Percentiles rank a stretch among this genome's conserved stretches.
These are phyloP conservation scores for Coriolopsis trogii DNA, from an alignment of 1,284 basidiomycete species.

Conservation along the genomic window DNA sequence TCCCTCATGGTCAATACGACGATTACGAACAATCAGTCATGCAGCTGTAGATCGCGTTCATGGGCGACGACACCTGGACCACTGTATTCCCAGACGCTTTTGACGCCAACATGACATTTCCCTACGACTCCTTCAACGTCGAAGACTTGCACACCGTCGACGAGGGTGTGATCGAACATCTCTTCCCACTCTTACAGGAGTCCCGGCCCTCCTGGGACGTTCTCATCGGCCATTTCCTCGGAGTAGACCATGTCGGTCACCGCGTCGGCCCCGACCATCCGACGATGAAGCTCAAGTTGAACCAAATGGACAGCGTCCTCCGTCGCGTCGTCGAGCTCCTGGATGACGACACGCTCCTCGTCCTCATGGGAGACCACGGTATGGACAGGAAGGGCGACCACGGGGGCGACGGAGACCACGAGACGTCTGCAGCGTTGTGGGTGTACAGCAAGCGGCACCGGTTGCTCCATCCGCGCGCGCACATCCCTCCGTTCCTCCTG, in stretches of 20 bases:
- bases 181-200: slow-evolving; percentile 77
- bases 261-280: slow-evolving; percentile 89
- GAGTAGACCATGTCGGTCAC: slow-evolving; percentile 97
- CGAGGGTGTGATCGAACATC: slow-evolving; percentile 80
- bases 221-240: slow-evolving; percentile 93
- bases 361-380: slow-evolving; percentile 96
- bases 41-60: slow-evolving; percentile 65
- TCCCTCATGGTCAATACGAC: slow-evolving; percentile 6
- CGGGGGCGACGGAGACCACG: slow-evolving; percentile 88
- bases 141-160: slow-evolving; percentile 98
- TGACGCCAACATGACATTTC: slow-evolving; percentile 69
- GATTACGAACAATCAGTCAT: slow-evolving; percentile 18
- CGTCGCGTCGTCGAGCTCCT: slow-evolving; percentile 65
- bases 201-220: slow-evolving; percentile 74
- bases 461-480: slow-evolving; percentile 38
- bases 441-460: slow-evolving; percentile 78
- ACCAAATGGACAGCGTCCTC: slow-evolving; percentile 88
- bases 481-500: slow-evolving; percentile 51
- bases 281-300: slow-evolving; percentile 84
- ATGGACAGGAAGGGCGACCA: slow-evolving; percentile 97
- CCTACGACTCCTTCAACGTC: slow-evolving; percentile 98
- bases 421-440: slow-evolving; percentile 90
- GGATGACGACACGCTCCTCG: slow-evolving; percentile 85
- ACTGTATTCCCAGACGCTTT: slow-evolving; percentile 85
- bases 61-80: slow-evolving; percentile 98